Percentiles rank a stretch among this genome's conserved stretches.
Conservation (phyloP, 352 stramenopile species). For the Phytophthora ramorum region DNA sequence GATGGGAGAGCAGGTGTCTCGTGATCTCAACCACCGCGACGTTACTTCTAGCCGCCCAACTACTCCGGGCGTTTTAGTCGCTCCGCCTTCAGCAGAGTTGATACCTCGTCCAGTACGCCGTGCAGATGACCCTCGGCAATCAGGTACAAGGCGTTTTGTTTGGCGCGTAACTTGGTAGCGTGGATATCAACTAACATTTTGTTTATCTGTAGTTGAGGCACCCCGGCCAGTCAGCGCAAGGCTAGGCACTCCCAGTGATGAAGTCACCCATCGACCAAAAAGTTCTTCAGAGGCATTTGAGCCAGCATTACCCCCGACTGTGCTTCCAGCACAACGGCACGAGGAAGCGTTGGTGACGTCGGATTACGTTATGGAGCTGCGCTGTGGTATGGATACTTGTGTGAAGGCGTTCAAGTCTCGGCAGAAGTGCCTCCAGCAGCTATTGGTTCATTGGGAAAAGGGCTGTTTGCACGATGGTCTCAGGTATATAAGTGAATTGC, state of each 20-base stretch:
- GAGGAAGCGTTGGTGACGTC: conserved; percentile 49
- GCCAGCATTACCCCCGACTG: conserved; percentile 4
- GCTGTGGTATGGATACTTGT: conserved; percentile 85
- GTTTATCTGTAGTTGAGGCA: conserved; percentile 19
- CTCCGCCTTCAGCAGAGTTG: conserved; percentile 12
- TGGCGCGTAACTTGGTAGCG: background rate
- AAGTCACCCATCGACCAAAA: conserved; percentile 4
- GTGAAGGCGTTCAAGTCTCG: conserved; percentile 74
- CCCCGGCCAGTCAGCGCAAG: conserved; percentile 15
- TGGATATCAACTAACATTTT: conserved; percentile 8
- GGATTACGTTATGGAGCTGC: conserved; percentile 85
- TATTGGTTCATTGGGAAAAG: conserved; percentile 76
- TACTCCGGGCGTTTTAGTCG: conserved; percentile 31
- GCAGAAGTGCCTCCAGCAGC: conserved; percentile 76
- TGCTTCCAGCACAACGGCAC: conserved; percentile 4
- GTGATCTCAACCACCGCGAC: conserved; percentile 22
- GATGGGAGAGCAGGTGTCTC: conserved; percentile 9
- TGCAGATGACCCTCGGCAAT: conserved; percentile 27
- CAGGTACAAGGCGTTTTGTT: conserved; percentile 14
- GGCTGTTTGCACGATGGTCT: conserved; percentile 74
- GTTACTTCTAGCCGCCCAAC: conserved; percentile 28
- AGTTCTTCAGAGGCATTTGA: conserved; percentile 4
- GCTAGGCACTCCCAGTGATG: conserved; percentile 1
- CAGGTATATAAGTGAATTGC: conserved; percentile 69
- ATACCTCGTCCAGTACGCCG: conserved; percentile 23